A percentile compares a stretch with the other conserved stretches of the same genome.
Evolutionary conservation across 441 rosid genomes (phyloP).

Genomic region (Populus hybrid): DNA sequence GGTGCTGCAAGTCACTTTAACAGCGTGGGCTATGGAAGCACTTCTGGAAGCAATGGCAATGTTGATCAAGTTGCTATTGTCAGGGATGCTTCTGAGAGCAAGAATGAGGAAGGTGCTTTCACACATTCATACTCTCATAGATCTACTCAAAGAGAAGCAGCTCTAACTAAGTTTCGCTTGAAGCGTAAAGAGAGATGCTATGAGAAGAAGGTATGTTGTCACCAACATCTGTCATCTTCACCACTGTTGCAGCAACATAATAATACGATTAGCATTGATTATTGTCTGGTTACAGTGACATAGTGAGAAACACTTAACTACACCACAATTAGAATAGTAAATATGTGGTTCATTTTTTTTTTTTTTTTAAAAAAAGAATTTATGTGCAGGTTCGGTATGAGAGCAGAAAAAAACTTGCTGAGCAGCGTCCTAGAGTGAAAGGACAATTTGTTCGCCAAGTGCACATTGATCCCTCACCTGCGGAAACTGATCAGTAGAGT

Average conservation of each 20-base stretch:
- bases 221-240: conserved; percentile 13
- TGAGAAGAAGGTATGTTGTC: conserved; percentile 48
- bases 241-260: background rate
- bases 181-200: conserved; percentile 65
- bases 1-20: conserved; percentile 32
- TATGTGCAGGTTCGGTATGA: conserved; percentile 51
- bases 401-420: conserved; percentile 51
- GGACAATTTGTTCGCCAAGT: conserved; percentile 46
- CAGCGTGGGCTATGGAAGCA: conserved; percentile 46
- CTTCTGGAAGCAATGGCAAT: conserved; percentile 41
- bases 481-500: conserved; percentile 24
- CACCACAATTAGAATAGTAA: background rate
- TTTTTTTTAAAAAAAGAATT: background rate
- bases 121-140: conserved; percentile 36
- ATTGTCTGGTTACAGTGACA: background rate
- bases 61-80: conserved; percentile 22
- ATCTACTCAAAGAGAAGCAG: conserved; percentile 48
- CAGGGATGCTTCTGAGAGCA: conserved; percentile 47
- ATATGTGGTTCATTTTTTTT: background rate
- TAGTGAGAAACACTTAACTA: background rate
- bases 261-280: background rate
- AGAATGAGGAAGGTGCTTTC: conserved; percentile 39
- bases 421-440: conserved; percentile 46
- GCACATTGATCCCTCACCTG: conserved; percentile 23
- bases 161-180: conserved; percentile 51